A percentile compares a stretch with the other conserved stretches of the same genome.
Evolutionary conservation across 108 stramenopile species (phyloP).

Genomic region (Stephanodiscus triporus): DNA sequence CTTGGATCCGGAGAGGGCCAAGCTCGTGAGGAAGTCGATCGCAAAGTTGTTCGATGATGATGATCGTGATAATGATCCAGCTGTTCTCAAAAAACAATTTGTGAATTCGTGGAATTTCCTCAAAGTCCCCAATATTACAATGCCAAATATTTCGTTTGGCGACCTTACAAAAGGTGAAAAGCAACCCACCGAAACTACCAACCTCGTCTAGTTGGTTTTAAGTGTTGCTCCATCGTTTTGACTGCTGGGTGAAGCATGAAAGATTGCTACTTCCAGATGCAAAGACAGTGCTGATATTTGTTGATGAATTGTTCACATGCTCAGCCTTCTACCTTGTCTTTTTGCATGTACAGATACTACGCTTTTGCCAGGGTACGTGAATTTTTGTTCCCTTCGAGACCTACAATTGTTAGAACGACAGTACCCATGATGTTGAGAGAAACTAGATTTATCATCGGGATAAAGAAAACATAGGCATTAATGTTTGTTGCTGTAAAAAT

Average conservation of each 20-base stretch:
- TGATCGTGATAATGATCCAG: not conserved
- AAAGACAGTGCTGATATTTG: no score
- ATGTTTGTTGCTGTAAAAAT: constrained; percentile 10
- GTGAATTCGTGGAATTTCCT: not conserved
- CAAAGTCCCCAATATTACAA: not conserved
- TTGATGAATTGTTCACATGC: no score
- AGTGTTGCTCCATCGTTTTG: not conserved
- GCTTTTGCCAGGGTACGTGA: no score
- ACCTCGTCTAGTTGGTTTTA: not conserved
- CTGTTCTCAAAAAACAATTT: not conserved
- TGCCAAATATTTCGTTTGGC: not conserved
- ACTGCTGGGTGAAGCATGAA: not conserved
- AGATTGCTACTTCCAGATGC: not conserved
- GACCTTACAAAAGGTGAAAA: not conserved
- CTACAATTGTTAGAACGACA: no score
- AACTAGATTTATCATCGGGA: not conserved
- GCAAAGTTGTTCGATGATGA: constrained; percentile 43
- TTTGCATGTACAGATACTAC: no score
- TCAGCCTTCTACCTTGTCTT: no score
- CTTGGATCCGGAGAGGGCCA: constrained; percentile 39
- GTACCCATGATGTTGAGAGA: not conserved
- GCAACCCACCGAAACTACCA: not conserved
- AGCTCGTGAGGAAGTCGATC: constrained; percentile 34
- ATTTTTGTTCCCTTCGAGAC: no score
- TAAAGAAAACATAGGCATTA: not conserved